phyloP scores from a whole-genome alignment of 2,329 filamentous ascomycete species.

The Sarocladium strictum region DNA sequence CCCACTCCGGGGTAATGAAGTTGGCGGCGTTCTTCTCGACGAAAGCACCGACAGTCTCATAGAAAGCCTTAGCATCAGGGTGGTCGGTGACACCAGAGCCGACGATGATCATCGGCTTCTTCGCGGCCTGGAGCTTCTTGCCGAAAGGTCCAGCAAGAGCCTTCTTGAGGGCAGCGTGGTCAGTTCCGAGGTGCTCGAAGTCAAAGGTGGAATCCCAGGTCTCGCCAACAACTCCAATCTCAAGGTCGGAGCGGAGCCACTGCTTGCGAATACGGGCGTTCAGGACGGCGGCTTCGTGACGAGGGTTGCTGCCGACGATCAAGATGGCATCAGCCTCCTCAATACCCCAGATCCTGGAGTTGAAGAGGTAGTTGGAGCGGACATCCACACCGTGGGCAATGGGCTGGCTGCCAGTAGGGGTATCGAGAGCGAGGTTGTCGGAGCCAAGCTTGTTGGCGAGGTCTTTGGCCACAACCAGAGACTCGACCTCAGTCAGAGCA shows the following conservation, averaged over 20 bases:
- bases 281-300: slow-evolving; percentile 89
- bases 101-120: slow-evolving; percentile 94
- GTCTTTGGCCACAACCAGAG: slow-evolving; percentile 94
- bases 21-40: slow-evolving; percentile 88
- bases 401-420: slow-evolving; percentile 74
- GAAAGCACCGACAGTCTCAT: slow-evolving; percentile 83
- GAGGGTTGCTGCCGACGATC: slow-evolving; percentile 89
- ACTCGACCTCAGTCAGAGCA: slow-evolving; percentile 85
- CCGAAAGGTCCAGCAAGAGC: slow-evolving; percentile 83
- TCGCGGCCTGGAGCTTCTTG: slow-evolving; percentile 81
- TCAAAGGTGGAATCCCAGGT: slow-evolving; percentile 92
- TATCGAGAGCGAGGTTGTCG: slow-evolving; percentile 91
- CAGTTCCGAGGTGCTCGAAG: slow-evolving; percentile 81
- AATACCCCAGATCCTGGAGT: slow-evolving; percentile 88
- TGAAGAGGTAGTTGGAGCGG: slow-evolving; percentile 93
- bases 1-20: slow-evolving; percentile 88
- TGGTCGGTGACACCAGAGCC: slow-evolving; percentile 91
- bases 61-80: slow-evolving; percentile 84
- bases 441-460: slow-evolving; percentile 94
- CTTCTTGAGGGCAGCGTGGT: slow-evolving; percentile 74
- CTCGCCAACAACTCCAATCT: slow-evolving; percentile 88
- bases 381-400: slow-evolving; percentile 90
- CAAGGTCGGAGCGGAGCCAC: slow-evolving; percentile 90
- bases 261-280: slow-evolving; percentile 98
- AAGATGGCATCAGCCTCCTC: slow-evolving; percentile 92